These are phyloP conservation scores for Aspergillus oerlinghausenensis DNA, from an alignment of 2,329 filamentous ascomycete species.

Conservation along the genomic window DNA sequence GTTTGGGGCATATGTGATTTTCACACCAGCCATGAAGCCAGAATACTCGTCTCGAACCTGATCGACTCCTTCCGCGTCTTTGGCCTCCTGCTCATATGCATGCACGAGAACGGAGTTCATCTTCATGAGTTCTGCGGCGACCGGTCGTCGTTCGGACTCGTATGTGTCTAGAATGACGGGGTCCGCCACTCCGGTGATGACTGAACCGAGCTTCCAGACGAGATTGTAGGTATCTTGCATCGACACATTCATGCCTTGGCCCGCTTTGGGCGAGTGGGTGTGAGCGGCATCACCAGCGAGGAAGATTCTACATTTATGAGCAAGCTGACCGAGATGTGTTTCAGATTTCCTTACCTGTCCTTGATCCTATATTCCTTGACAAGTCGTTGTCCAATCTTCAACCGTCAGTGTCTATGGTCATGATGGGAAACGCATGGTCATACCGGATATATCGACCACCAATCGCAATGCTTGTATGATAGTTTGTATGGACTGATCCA, in stretches of 20 bases:
- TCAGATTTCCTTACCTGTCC: too few relatives aligned
- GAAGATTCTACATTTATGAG: not conserved
- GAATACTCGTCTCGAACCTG: slow-evolving; percentile 8
- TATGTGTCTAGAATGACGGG: slow-evolving; percentile 46
- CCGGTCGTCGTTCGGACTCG: slow-evolving; percentile 44
- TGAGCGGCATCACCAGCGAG: slow-evolving; percentile 2
- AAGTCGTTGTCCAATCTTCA: too few relatives aligned
- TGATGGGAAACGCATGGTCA: not conserved
- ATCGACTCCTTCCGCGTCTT: not conserved
- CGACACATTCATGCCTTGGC: slow-evolving; percentile 49
- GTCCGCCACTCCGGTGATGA: slow-evolving; percentile 38
- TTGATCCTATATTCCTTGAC: too few relatives aligned
- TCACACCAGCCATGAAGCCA: slow-evolving; percentile 12
- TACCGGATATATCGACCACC: slow-evolving; percentile 17
- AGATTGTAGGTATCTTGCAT: slow-evolving; percentile 56
- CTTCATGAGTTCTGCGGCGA: slow-evolving; percentile 28
- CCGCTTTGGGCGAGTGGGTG: slow-evolving; percentile 64
- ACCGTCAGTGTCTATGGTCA: too few relatives aligned
- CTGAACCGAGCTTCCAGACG: slow-evolving; percentile 52
- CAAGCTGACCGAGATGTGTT: too few relatives aligned
- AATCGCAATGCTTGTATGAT: slow-evolving; percentile 12
- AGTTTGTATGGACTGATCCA: slow-evolving; percentile 10
- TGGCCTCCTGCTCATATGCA: slow-evolving; percentile 5
- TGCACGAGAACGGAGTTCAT: slow-evolving; percentile 7
- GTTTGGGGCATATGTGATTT: slow-evolving; percentile 6